Evolutionary conservation across 192 early-diverging fungal species (phyloP).

Genomic region (Jimgerdemannia flammicorona): DNA sequence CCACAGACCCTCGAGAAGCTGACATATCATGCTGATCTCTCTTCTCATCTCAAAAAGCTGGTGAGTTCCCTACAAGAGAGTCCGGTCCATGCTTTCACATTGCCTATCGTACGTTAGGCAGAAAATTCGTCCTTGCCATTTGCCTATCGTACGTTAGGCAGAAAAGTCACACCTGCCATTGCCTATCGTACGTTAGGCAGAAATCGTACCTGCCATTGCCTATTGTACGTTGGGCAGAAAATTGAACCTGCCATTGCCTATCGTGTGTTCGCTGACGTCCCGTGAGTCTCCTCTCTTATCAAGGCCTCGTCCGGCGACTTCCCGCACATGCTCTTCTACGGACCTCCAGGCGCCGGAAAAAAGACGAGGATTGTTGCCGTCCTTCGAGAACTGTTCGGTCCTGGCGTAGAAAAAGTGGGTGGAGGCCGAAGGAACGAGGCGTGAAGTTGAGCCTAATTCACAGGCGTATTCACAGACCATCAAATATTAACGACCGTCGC

Average conservation of each 20-base stretch:
- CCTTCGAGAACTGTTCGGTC: conserved; percentile 86
- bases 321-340: conserved; percentile 94
- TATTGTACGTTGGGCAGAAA: too few species aligned
- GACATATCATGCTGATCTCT: conserved; percentile 76
- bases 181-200: too few species aligned
- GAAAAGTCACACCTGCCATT: background rate
- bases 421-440: background rate
- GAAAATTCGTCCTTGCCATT: too few species aligned
- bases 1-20: conserved; percentile 81
- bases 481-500: background rate
- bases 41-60: conserved; percentile 68
- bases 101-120: too few species aligned
- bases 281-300: background rate
- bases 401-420: conserved; percentile 81
- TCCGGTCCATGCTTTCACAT: too few species aligned
- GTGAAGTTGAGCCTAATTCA: background rate
- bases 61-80: conserved; percentile 23
- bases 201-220: too few species aligned
- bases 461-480: background rate
- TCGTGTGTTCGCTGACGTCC: background rate
- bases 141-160: too few species aligned
- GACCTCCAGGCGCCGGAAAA: conserved; percentile 95
- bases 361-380: conserved; percentile 90
- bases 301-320: conserved; percentile 74
- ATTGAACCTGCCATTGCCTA: background rate